phyloP scores from a whole-genome alignment of 768 basidiomycete species.

The Tricholoma furcatifolium region DNA sequence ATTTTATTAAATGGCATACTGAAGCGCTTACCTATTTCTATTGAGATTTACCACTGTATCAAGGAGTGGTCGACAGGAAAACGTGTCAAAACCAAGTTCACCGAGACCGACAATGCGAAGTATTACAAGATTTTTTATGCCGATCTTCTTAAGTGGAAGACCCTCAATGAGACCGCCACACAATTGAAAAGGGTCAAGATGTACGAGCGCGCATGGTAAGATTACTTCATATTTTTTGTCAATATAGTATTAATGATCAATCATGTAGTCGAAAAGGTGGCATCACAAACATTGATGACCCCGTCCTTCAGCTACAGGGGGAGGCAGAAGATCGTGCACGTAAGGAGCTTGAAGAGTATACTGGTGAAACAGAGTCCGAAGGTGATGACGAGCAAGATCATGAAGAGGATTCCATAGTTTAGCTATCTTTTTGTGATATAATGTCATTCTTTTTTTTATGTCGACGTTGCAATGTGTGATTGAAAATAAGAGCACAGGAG shows the following conservation, averaged over 20 bases:
- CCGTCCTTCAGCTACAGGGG: not conserved
- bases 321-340: constrained; percentile 7
- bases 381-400: not conserved
- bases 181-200: not conserved
- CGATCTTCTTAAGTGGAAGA: constrained; percentile 7
- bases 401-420: not conserved
- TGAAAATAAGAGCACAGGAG: too few species aligned
- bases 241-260: not conserved
- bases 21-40: not conserved
- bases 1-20: not conserved
- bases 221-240: not conserved
- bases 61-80: not conserved
- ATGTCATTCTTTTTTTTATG: too few species aligned
- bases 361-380: constrained; percentile 16
- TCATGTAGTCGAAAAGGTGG: not conserved
- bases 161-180: not conserved
- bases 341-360: constrained; percentile 10
- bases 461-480: too few species aligned
- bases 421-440: too few species aligned
- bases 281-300: not conserved
- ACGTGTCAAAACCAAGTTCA: constrained; percentile 2
- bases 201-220: not conserved
- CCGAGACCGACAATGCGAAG: constrained; percentile 5
- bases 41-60: constrained; percentile 1
- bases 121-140: constrained; percentile 5